These are phyloP conservation scores for Hydnomerulius pinastri DNA, from an alignment of 768 basidiomycete species.

Conservation along the genomic window DNA sequence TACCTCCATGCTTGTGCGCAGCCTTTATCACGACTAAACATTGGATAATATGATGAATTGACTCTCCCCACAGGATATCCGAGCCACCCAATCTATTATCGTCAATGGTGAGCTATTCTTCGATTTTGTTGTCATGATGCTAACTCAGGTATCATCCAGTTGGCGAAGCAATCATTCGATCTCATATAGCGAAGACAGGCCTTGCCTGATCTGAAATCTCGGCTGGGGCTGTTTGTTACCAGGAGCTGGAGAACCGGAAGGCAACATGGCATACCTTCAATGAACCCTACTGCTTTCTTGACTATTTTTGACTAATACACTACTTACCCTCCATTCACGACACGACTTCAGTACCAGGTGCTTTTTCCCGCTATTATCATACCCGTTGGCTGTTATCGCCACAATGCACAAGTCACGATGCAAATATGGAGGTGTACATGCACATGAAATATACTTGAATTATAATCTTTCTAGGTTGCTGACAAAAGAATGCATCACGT, in stretches of 20 bases:
- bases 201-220: constrained; percentile 24
- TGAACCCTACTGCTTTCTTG: constrained; percentile 14
- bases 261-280: not conserved
- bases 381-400: no score
- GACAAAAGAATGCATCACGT: no score
- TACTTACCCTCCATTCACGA: constrained; percentile 23
- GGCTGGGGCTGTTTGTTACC: constrained; percentile 4
- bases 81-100: constrained; percentile 67
- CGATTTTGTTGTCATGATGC: not conserved
- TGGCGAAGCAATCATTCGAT: constrained; percentile 67
- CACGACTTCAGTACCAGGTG: constrained; percentile 23
- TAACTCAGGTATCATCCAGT: constrained; percentile 38
- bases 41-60: not conserved
- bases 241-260: not conserved
- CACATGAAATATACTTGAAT: no score
- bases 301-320: constrained; percentile 20
- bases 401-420: no score
- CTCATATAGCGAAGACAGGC: constrained; percentile 60
- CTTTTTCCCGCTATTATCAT: constrained; percentile 21
- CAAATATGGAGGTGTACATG: no score
- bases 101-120: constrained; percentile 49
- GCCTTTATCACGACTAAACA: constrained; percentile 1
- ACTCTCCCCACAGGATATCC: constrained; percentile 50
- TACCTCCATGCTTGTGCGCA: constrained; percentile 65
- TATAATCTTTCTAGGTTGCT: no score